phyloP scores from a whole-genome alignment of 768 basidiomycete species.

The Collybia sp. region DNA sequence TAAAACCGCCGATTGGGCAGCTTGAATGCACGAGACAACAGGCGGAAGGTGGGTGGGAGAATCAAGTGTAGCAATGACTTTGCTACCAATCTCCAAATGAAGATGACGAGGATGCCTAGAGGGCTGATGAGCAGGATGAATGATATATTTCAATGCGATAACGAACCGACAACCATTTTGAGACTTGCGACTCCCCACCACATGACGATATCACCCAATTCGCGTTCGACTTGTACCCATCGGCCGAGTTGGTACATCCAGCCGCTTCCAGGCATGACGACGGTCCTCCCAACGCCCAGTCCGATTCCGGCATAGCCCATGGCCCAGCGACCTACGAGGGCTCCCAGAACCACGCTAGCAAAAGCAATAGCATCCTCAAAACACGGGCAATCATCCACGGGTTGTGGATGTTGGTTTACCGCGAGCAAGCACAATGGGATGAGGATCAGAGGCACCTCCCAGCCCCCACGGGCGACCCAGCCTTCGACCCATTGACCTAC shows the following conservation, averaged over 20 bases:
- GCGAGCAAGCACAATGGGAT: constrained; percentile 63
- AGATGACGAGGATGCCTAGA: constrained; percentile 71
- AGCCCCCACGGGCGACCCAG: constrained; percentile 32
- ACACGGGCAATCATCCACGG: constrained; percentile 95
- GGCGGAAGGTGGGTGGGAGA: constrained; percentile 83
- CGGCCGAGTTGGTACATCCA: constrained; percentile 27
- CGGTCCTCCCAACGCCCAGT: constrained; percentile 13
- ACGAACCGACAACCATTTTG: constrained; percentile 42
- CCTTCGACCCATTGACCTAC: constrained; percentile 26
- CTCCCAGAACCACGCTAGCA: constrained; percentile 79
- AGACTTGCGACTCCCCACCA: constrained; percentile 44
- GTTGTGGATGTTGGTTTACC: constrained; percentile 90
- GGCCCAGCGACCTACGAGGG: constrained; percentile 64
- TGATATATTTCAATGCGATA: neutral
- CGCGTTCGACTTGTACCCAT: constrained; percentile 32
- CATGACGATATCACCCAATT: constrained; percentile 31
- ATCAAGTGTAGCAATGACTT: constrained; percentile 71
- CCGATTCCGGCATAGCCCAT: constrained; percentile 38
- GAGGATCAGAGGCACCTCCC: constrained; percentile 56
- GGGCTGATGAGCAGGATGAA: neutral
- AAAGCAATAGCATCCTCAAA: constrained; percentile 97
- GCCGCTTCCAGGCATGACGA: constrained; percentile 57
- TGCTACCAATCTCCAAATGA: constrained; percentile 83
- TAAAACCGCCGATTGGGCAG: constrained; percentile 88
- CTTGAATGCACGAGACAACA: constrained; percentile 57